Base-by-base conservation (phyloP, 345 rosid species). In the Salix udensis region DNA sequence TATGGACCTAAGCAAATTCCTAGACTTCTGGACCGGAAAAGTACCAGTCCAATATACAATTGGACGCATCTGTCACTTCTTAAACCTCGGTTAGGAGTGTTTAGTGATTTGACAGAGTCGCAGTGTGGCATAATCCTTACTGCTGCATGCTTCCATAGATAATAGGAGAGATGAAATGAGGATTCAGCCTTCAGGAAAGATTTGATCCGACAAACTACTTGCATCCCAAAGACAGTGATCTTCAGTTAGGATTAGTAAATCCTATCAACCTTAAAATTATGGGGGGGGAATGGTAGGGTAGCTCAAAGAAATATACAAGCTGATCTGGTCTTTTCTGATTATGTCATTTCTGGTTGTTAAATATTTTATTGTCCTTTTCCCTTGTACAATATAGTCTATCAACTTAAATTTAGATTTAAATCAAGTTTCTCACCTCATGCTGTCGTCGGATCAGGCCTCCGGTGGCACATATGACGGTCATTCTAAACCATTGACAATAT, bases 201-300 rank as follows among this genome's bases (percentile, higher is more conserved):
- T 14, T 14, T 46, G 16, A 46, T 46, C 52, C 18, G 1, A 46
- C 50, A 46, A 46, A 46, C 1, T 12, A 50, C 55, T 16, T 16
- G 55, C 55, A 16, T 1, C 21, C n/a, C 52, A 46, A 46, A 16
- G 21, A 16, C 55, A 50, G 55, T 46, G 18, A 50, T 50, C 12
- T 40, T 40, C 46, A 10, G 4, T 10, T 40, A 13, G 46, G 46
- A 40, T 40, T 40, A 10, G 44, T 40, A 40, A 10, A 40, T 9
- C 18, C 7, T 4, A 15, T 16, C 8, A 15, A 50, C 0, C 5
- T 50, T 4, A 15, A 12, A 50, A 16, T 15, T 0, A 4, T 4
- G 18, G 53, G 53, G 5, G 0, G 0, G 0, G 0, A 11, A 13
- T 44, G 50, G 53, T 15, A 15, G 1, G 53, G 53, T 50, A 4